These are phyloP conservation scores for Phytopythium oedochilum DNA, from an alignment of 352 stramenopile species.

Conservation along the genomic window DNA sequence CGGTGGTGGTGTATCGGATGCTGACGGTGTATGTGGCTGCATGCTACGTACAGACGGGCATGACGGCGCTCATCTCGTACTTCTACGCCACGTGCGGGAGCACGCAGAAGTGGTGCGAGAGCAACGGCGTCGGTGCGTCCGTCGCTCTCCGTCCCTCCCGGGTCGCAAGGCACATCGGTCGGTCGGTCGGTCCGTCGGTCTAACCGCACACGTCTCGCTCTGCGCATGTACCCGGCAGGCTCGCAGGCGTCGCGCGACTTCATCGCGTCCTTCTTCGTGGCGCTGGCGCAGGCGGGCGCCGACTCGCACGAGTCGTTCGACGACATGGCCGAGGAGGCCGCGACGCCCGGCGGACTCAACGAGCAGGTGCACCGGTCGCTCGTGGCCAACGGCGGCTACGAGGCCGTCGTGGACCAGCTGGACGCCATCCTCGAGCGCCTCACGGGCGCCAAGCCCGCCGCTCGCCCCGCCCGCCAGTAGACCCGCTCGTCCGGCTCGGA, in stretches of 20 bases:
- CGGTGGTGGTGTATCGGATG: background rate
- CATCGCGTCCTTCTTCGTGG: constrained; percentile 82
- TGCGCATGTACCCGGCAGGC: constrained; percentile 15
- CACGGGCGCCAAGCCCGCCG: constrained; percentile 54
- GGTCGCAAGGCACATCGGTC: too few relatives aligned
- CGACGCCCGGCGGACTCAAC: constrained; percentile 77
- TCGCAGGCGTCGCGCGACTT: constrained; percentile 71
- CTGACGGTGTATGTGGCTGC: background rate
- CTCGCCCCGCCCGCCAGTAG: constrained; percentile 39
- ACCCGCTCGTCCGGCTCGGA: too few relatives aligned
- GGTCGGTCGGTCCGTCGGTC: too few relatives aligned
- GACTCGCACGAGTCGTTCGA: constrained; percentile 73
- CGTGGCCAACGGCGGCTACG: constrained; percentile 61
- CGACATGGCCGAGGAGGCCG: constrained; percentile 81
- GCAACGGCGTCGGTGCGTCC: constrained; percentile 76
- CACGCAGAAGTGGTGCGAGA: constrained; percentile 82
- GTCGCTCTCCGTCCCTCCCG: too few relatives aligned
- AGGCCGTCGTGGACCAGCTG: constrained; percentile 75
- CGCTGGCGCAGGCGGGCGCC: constrained; percentile 63
- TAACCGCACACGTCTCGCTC: too few relatives aligned
- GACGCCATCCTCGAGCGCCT: constrained; percentile 82
- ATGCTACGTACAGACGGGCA: background rate
- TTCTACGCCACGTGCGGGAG: constrained; percentile 85
- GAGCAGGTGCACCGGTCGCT: constrained; percentile 80
- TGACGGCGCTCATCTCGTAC: constrained; percentile 78